Conservation (phyloP, 805 yeast species). For the Lachancea quebecensis region DNA sequence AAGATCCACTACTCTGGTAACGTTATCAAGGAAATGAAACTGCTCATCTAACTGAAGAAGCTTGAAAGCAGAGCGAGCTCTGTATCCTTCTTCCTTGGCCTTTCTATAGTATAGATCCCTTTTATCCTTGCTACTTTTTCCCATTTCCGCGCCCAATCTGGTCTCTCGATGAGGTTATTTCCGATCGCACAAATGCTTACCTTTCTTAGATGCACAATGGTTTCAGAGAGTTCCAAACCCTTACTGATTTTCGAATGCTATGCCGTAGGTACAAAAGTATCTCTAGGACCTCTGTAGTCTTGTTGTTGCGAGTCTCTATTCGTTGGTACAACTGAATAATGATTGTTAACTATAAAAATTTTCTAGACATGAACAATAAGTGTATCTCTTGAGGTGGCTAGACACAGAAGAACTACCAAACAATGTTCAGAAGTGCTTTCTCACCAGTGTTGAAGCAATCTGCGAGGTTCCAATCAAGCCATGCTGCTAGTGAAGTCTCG, state of each 20-base stretch:
- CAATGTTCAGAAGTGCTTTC: not conserved
- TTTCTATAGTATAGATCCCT: constrained; percentile 86
- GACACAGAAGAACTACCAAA: too few relatives aligned
- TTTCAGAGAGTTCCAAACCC: too few relatives aligned
- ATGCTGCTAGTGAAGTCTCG: constrained; percentile 1
- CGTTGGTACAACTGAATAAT: too few relatives aligned
- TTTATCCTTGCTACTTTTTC: constrained; percentile 90
- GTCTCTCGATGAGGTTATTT: not conserved
- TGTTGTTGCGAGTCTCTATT: too few relatives aligned
- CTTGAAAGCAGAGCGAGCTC: constrained; percentile 96
- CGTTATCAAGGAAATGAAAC: constrained; percentile 68
- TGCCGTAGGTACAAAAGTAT: too few relatives aligned
- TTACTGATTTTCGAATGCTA: too few relatives aligned
- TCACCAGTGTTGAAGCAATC: not conserved
- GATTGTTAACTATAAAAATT: too few relatives aligned
- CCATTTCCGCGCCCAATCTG: constrained; percentile 44
- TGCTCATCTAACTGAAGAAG: constrained; percentile 85
- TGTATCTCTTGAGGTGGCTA: too few relatives aligned
- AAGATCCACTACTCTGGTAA: constrained; percentile 82
- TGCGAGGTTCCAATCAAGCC: constrained; percentile 15
- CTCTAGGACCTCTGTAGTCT: too few relatives aligned
- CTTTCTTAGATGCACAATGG: too few relatives aligned
- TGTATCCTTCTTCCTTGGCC: constrained; percentile 97
- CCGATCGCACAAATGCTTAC: not conserved
- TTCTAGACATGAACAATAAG: too few relatives aligned